Percentiles rank a stretch among this genome's conserved stretches.
These are phyloP conservation scores for Penicillium crystallinum DNA, from an alignment of 495 filamentous ascomycete genomes.

Conservation along the genomic window DNA sequence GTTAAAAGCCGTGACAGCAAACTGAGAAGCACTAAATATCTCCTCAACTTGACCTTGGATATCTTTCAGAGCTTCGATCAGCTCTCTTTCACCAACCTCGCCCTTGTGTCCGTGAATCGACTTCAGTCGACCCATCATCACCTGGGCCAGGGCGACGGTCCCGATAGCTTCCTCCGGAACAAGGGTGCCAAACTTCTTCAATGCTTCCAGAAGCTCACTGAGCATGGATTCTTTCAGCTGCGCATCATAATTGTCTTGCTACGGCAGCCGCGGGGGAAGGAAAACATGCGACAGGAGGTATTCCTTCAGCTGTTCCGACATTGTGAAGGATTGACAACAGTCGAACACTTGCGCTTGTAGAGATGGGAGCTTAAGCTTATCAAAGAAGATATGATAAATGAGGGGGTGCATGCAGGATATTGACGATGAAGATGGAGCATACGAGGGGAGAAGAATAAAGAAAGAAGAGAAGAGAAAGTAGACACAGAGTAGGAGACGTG, in stretches of 20 bases:
- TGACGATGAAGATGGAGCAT: too few species aligned
- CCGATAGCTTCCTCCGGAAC: background rate
- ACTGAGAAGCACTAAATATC: background rate
- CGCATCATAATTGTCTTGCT: slow-evolving; percentile 35
- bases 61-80: slow-evolving; percentile 2
- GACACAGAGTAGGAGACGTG: too few species aligned
- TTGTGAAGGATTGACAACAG: too few species aligned
- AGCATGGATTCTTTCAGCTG: slow-evolving; percentile 14
- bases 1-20: background rate
- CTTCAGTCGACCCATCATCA: slow-evolving; percentile 20
- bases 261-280: slow-evolving; percentile 53
- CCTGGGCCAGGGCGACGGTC: background rate
- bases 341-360: too few species aligned
- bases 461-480: too few species aligned
- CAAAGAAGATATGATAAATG: too few species aligned
- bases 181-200: slow-evolving; percentile 21
- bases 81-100: slow-evolving; percentile 9
- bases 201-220: slow-evolving; percentile 12
- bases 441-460: too few species aligned
- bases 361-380: too few species aligned
- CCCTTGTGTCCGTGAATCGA: slow-evolving; percentile 9
- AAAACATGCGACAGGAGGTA: slow-evolving; percentile 50
- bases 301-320: too few species aligned
- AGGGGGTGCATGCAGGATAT: too few species aligned
- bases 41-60: too few species aligned